Conservation (phyloP, 331 rosid genomes). For the Rosa hybrid region DNA sequence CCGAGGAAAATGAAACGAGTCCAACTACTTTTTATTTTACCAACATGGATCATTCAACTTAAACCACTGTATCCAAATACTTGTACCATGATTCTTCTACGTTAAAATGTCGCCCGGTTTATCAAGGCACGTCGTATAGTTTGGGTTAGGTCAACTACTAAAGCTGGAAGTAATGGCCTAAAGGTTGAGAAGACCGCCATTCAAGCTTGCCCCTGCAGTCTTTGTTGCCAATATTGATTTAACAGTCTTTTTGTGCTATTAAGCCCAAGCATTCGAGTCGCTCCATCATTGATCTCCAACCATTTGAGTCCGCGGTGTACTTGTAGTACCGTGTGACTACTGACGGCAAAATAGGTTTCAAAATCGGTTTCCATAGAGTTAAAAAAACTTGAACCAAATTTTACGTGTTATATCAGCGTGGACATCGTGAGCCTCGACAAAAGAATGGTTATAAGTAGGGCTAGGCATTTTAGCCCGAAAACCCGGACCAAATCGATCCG, state of each 20-base stretch:
- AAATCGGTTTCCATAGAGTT: too few relatives aligned
- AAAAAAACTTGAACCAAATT: too few relatives aligned
- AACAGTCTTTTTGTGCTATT: neutral
- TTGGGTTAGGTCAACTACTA: neutral
- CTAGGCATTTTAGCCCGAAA: too few relatives aligned
- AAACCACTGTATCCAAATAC: neutral
- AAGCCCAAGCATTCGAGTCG: neutral
- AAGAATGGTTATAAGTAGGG: too few relatives aligned
- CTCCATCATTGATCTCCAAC: neutral
- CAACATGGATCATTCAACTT: neutral
- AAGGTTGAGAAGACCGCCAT: neutral
- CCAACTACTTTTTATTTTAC: neutral
- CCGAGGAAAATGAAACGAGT: slow-evolving; percentile 11
- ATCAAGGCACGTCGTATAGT: neutral
- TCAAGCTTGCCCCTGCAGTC: neutral
- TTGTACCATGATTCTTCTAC: too few relatives aligned
- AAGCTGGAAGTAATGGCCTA: neutral
- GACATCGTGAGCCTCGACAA: too few relatives aligned
- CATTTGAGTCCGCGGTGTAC: neutral
- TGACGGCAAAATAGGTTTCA: too few relatives aligned
- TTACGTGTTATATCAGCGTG: too few relatives aligned
- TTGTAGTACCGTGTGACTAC: too few relatives aligned
- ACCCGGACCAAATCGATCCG: too few relatives aligned
- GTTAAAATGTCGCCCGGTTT: neutral
- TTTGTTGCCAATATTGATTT: neutral